Evolutionary conservation across 1,139 yeast species (phyloP).

Genomic region (Nakaseomyces nivariensis): DNA sequence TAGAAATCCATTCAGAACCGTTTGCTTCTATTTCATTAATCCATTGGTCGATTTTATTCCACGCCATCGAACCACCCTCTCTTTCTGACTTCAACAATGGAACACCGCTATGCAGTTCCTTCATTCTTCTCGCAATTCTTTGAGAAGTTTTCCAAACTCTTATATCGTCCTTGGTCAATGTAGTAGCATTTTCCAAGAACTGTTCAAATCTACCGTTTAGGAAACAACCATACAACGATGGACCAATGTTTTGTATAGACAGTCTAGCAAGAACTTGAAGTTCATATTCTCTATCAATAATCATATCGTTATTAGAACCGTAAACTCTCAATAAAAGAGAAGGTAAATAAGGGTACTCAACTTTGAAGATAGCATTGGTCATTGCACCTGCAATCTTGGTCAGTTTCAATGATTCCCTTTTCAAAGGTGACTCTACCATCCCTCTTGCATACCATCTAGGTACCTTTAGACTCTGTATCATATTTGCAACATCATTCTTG

Average conservation of each 20-base stretch:
- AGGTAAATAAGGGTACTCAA: slow-evolving; percentile 35
- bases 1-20: slow-evolving; percentile 23
- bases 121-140: slow-evolving; percentile 92
- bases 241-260: slow-evolving; percentile 75
- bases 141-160: slow-evolving; percentile 68
- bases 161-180: slow-evolving; percentile 63
- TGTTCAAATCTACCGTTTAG: slow-evolving; percentile 65
- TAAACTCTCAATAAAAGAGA: slow-evolving; percentile 65
- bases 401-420: slow-evolving; percentile 30
- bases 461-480: slow-evolving; percentile 54
- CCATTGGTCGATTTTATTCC: slow-evolving; percentile 74
- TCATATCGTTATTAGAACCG: slow-evolving; percentile 81
- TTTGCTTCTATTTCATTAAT: slow-evolving; percentile 40
- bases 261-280: slow-evolving; percentile 62
- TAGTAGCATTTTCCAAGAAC: slow-evolving; percentile 55
- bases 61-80: slow-evolving; percentile 51
- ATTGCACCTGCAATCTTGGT: slow-evolving; percentile 80
- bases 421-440: slow-evolving; percentile 19
- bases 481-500: slow-evolving; percentile 65
- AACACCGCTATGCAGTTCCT: slow-evolving; percentile 79
- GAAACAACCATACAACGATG: slow-evolving; percentile 79
- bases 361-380: slow-evolving; percentile 78
- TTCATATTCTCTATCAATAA: slow-evolving; percentile 81
- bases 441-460: slow-evolving; percentile 58
- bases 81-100: slow-evolving; percentile 47